Evolutionary conservation across 2,329 filamentous ascomycete genomes (phyloP).

Genomic region (Colletotrichum camelliae): DNA sequence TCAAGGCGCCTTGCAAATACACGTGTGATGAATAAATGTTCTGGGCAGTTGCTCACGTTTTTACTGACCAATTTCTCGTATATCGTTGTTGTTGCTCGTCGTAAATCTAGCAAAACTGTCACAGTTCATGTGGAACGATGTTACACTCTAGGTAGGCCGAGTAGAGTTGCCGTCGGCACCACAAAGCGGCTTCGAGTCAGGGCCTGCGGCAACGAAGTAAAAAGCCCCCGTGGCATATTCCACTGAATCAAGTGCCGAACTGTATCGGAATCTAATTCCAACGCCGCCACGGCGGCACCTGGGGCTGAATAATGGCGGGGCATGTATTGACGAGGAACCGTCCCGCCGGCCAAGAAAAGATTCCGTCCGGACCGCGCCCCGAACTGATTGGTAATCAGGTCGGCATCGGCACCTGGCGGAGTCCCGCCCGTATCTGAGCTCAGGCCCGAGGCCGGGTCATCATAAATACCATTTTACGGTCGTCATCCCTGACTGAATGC

Average conservation of each 20-base stretch:
- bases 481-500: not conserved
- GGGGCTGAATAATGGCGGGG: slow-evolving; percentile 7
- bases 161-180: not conserved
- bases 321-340: not conserved
- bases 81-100: not conserved
- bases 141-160: not conserved
- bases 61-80: not conserved
- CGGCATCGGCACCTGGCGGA: slow-evolving; percentile 2
- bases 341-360: slow-evolving; percentile 9
- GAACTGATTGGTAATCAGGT: slow-evolving; percentile 21
- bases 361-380: slow-evolving; percentile 10
- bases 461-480: not conserved
- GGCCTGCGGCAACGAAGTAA: not conserved
- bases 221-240: not conserved
- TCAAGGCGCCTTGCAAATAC: not conserved
- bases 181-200: not conserved
- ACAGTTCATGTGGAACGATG: not conserved
- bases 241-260: not conserved
- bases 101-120: not conserved
- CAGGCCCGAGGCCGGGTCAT: not conserved
- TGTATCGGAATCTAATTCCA: not conserved
- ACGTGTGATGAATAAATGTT: not conserved
- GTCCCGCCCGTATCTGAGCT: slow-evolving; percentile 8
- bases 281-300: not conserved
- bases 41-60: not conserved